Conservation (phyloP, 768 basidiomycete species). For the Gymnopilus junonius region DNA sequence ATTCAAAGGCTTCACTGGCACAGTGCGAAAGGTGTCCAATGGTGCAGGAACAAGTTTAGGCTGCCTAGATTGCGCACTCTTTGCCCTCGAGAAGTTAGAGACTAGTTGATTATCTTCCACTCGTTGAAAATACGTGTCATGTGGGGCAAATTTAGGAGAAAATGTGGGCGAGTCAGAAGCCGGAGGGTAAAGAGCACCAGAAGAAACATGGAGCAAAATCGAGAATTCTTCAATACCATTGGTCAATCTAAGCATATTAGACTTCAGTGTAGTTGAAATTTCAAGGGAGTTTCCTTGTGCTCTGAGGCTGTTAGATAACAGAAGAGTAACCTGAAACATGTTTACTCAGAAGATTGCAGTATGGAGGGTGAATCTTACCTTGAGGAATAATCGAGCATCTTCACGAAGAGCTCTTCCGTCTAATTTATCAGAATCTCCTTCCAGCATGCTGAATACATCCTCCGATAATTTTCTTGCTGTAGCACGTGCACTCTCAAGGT, state of each 20-base stretch:
- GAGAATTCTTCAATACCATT: conserved; percentile 88
- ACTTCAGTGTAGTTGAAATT: conserved; percentile 57
- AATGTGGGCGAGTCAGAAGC: conserved; percentile 64
- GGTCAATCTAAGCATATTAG: conserved; percentile 75
- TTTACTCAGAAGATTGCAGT: background rate
- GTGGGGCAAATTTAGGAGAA: conserved; percentile 28
- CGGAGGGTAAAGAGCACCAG: conserved; percentile 64
- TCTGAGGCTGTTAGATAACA: conserved; percentile 77
- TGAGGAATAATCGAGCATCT: conserved; percentile 81
- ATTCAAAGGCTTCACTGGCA: background rate
- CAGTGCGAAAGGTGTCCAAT: conserved; percentile 44
- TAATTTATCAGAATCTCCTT: conserved; percentile 46
- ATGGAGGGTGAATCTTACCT: conserved; percentile 49
- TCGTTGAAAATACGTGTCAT: conserved; percentile 25
- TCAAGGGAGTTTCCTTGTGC: conserved; percentile 62
- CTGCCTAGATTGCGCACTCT: conserved; percentile 52
- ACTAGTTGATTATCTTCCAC: conserved; percentile 52
- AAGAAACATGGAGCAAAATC: conserved; percentile 85
- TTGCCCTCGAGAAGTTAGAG: conserved; percentile 61
- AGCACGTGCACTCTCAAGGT: conserved; percentile 62
- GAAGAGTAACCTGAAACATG: conserved; percentile 65
- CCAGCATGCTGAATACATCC: conserved; percentile 61
- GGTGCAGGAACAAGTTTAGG: conserved; percentile 33
- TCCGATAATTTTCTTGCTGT: conserved; percentile 67
- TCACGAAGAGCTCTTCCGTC: conserved; percentile 72